Conservation (phyloP, 164 flowering plant genomes). For the Warburgia ugandensis region DNA sequence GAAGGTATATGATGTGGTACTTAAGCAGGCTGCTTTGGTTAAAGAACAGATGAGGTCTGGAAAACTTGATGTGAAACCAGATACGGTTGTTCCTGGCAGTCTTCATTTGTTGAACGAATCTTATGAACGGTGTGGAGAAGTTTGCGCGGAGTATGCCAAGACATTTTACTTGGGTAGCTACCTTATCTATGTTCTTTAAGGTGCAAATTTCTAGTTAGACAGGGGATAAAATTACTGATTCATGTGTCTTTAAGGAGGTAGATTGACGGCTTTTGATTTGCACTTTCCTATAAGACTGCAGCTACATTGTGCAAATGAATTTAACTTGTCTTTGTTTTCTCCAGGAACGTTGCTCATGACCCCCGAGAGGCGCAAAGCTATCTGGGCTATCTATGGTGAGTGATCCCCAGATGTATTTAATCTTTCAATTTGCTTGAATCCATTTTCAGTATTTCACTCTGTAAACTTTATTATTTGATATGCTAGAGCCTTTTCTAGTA, state of each 20-base stretch:
- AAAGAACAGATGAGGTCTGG: conserved; percentile 30
- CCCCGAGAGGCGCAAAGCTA: conserved; percentile 69
- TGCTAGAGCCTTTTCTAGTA: too few species aligned
- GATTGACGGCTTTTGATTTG: too few species aligned
- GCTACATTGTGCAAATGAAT: neutral
- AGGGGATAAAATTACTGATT: conserved; percentile 1
- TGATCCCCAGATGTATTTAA: neutral
- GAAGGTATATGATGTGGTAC: conserved; percentile 71
- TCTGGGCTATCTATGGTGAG: conserved; percentile 95
- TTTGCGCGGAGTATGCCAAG: conserved; percentile 92
- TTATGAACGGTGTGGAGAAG: conserved; percentile 83
- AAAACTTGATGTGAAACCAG: conserved; percentile 44
- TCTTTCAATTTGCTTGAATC: neutral
- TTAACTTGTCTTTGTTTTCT: conserved; percentile 7
- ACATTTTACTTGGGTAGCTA: conserved; percentile 82
- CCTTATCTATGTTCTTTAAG: conserved; percentile 4
- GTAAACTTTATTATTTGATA: too few species aligned
- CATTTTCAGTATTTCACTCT: neutral
- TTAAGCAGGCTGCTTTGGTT: conserved; percentile 85
- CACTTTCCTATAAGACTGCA: conserved; percentile 1
- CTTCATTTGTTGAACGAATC: conserved; percentile 58
- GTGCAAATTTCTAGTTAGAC: neutral
- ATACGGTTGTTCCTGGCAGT: conserved; percentile 41
- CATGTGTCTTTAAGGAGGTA: too few species aligned
- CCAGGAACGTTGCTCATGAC: conserved; percentile 87